Evolutionary conservation across 2,329 filamentous ascomycete genomes (phyloP).

Genomic region (Lojkania enalia): DNA sequence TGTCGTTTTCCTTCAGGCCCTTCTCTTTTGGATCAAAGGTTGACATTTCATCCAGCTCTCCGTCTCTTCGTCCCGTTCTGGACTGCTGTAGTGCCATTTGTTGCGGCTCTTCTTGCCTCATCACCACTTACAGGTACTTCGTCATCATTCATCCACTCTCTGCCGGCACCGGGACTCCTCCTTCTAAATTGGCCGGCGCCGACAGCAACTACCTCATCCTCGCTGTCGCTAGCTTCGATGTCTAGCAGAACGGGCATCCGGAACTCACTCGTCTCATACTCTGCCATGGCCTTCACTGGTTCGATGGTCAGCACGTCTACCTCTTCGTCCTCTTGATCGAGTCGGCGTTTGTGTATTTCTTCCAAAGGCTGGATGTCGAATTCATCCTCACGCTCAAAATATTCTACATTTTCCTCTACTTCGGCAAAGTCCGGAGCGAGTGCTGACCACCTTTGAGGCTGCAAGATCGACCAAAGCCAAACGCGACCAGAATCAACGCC

Average conservation of each 20-base stretch:
- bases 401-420: constrained; percentile 97
- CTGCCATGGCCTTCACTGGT: constrained; percentile 57
- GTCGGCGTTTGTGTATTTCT: constrained; percentile 85
- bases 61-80: constrained; percentile 43
- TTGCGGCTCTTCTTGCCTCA: constrained; percentile 29
- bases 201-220: constrained; percentile 77
- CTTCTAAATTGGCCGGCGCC: constrained; percentile 82
- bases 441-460: constrained; percentile 95
- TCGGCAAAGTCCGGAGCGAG: constrained; percentile 95
- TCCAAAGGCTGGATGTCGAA: constrained; percentile 97
- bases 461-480: constrained; percentile 94
- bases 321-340: constrained; percentile 91
- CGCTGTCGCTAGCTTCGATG: constrained; percentile 90
- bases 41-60: constrained; percentile 29
- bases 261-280: constrained; percentile 65
- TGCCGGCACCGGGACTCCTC: constrained; percentile 75
- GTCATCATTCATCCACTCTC: constrained; percentile 66
- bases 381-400: constrained; percentile 92
- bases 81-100: constrained; percentile 32
- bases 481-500: constrained; percentile 91
- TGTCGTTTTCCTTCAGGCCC: neutral
- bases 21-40: neutral
- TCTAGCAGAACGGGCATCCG: constrained; percentile 92
- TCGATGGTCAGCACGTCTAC: constrained; percentile 86
- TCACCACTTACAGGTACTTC: constrained; percentile 47